Evolutionary conservation across 805 yeast species (phyloP).

Genomic region (Maudiozyma bulderi): DNA sequence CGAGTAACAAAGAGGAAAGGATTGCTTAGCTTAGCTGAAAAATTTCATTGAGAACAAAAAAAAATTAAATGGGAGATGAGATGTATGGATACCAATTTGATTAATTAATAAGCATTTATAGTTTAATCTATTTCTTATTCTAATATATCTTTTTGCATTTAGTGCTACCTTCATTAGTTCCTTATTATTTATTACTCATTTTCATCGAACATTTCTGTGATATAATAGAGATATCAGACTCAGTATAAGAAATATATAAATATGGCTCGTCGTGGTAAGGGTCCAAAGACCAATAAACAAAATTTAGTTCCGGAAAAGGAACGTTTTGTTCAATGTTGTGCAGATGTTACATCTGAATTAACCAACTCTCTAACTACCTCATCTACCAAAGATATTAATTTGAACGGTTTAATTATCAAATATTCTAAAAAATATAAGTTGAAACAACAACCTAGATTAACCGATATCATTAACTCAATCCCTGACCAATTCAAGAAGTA

Average conservation of each 20-base stretch:
- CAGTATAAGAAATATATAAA: neutral
- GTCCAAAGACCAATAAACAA: slow-evolving; percentile 39
- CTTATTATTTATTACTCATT: no score
- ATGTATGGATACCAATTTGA: no score
- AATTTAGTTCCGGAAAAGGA: slow-evolving; percentile 86
- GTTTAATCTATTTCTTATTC: no score
- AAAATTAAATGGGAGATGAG: no score
- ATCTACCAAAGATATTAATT: slow-evolving; percentile 43
- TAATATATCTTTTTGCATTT: no score
- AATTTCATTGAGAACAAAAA: no score
- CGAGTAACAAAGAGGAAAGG: no score
- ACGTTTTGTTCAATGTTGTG: slow-evolving; percentile 83
- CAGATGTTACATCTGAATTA: slow-evolving; percentile 80
- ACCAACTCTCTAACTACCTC: slow-evolving; percentile 66
- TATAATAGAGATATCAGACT: neutral
- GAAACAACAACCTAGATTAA: slow-evolving; percentile 84
- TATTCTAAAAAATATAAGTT: slow-evolving; percentile 85
- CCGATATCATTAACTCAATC: slow-evolving; percentile 88
- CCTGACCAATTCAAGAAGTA: slow-evolving; percentile 94
- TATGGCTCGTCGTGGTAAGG: slow-evolving; percentile 32
- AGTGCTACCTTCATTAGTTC: no score
- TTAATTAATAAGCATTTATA: no score
- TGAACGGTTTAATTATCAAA: slow-evolving; percentile 81
- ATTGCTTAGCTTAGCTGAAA: no score
- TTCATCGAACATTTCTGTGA: no score